phyloP scores from a whole-genome alignment of 2,329 filamentous ascomycete genomes.

The Xylariaceae sp. region DNA sequence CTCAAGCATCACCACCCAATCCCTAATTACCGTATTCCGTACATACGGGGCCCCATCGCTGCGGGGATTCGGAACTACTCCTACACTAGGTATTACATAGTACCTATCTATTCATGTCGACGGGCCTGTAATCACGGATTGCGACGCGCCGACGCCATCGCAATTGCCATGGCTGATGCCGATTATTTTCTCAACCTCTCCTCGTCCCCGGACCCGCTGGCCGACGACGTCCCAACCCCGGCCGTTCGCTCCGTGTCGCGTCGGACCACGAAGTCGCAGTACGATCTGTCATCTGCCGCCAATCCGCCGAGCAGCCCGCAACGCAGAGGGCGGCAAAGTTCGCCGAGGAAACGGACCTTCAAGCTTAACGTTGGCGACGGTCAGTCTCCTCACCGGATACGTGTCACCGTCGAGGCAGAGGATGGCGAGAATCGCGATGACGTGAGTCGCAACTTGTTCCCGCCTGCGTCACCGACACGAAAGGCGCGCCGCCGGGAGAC shows the following conservation, averaged over 20 bases:
- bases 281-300: conserved; percentile 36
- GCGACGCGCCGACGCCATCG: conserved; percentile 16
- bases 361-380: conserved; percentile 51
- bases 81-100: background rate
- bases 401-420: conserved; percentile 51
- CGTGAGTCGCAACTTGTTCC: conserved; percentile 34
- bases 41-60: background rate
- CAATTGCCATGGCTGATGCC: conserved; percentile 22
- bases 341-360: conserved; percentile 53
- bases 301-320: conserved; percentile 42
- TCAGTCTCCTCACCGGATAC: conserved; percentile 46
- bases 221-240: conserved; percentile 28
- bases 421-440: conserved; percentile 26
- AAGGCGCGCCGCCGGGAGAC: conserved; percentile 34
- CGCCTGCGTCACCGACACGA: conserved; percentile 38
- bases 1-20: conserved; percentile 12
- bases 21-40: background rate
- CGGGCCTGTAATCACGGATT: background rate
- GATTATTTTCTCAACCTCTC: conserved; percentile 28
- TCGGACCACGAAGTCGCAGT: conserved; percentile 24
- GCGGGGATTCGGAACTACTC: background rate
- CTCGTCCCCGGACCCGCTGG: conserved; percentile 35
- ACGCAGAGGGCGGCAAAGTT: conserved; percentile 34
- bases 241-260: conserved; percentile 22
- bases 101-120: conserved; percentile 9